These are phyloP conservation scores for Peltaster fructicola DNA, from an alignment of 2,329 filamentous ascomycete genomes.

Conservation along the genomic window DNA sequence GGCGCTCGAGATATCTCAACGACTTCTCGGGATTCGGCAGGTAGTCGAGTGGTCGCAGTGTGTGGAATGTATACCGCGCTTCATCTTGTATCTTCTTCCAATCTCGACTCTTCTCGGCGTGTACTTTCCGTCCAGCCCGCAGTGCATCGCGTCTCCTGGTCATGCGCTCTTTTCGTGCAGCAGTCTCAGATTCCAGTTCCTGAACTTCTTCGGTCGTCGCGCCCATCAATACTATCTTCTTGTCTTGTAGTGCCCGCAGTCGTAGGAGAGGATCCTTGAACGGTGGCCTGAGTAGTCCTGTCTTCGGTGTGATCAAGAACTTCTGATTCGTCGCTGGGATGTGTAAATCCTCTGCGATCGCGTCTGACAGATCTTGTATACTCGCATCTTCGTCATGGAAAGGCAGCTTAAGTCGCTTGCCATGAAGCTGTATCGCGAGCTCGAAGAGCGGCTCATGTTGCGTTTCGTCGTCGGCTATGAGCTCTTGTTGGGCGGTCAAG, in stretches of 20 bases:
- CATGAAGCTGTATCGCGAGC: constrained; percentile 38
- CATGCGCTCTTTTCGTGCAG: constrained; percentile 32
- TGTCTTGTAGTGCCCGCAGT: constrained; percentile 32
- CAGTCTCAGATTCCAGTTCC: constrained; percentile 33
- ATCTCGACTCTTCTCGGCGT: constrained; percentile 21
- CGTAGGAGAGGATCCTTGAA: constrained; percentile 40
- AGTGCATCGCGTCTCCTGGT: constrained; percentile 21
- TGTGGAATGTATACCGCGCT: constrained; percentile 61
- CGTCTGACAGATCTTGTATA: constrained; percentile 39
- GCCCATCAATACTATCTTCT: constrained; percentile 49
- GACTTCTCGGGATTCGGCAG: constrained; percentile 61
- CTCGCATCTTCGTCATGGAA: constrained; percentile 32
- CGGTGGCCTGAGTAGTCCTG: constrained; percentile 45
- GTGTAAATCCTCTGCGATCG: constrained; percentile 37
- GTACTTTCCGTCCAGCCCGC: constrained; percentile 21
- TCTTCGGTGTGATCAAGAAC: constrained; percentile 45
- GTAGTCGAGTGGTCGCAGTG: constrained; percentile 55
- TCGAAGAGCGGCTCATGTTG: constrained; percentile 15
- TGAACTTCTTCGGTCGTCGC: constrained; percentile 42
- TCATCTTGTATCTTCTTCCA: constrained; percentile 37
- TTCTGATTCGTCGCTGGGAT: constrained; percentile 51
- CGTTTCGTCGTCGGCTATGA: constrained; percentile 6
- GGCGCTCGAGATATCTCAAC: constrained; percentile 51
- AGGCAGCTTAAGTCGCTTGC: constrained; percentile 30
- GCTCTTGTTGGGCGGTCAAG: constrained; percentile 1